Base-by-base conservation (phyloP, 2,329 filamentous ascomycete genomes). In the Incumbomyces delicatus region DNA sequence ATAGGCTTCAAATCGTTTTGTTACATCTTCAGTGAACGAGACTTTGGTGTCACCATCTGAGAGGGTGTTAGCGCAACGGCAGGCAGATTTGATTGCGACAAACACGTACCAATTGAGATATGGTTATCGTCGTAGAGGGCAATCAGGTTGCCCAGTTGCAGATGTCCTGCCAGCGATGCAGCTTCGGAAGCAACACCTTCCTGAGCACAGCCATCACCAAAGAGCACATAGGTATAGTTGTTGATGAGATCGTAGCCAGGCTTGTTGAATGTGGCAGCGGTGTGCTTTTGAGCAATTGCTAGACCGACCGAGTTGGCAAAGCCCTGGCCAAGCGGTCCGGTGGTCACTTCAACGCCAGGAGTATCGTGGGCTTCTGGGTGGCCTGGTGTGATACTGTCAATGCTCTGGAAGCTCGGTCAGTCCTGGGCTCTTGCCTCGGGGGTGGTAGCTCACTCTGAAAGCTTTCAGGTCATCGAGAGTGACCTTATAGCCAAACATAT, bases 41-140 rank as follows among this genome's bases (percentile, higher is more conserved):
- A 80, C 82, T 74, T 92, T 92, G 73, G 85, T 96, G 76, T 95
- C 85, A 70, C 92, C 92, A 65, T 98, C 92, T 80, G 55, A 36
- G 33, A 31, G 18, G 12, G 31, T 18, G 47, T 45, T 47, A 46
- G 30, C 16, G 12, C 22, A n/a, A 32, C 18, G 17, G 13, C 5
- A 18, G 22, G 11, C n/a, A 32, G 14, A 13, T 17, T 11, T 20
- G n/a, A 29, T 4, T 6, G 33, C 11, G n/a, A 18, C 30, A 42
- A 14, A 27, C 2, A 14, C 76, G 65, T 64, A 81, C 79, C 78
- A 60, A 82, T 82, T 57, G 79, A 94, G 65, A 98, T 96, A 70
- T 95, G 85, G 80, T 98, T 98, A 77, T 98, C 92, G 66, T 98
- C 92, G 71, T 90, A 98, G 71, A 98, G 78, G 70, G 80, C 81